These are phyloP conservation scores for Lepraria neglecta DNA, from an alignment of 495 filamentous ascomycete species.

Conservation along the genomic window DNA sequence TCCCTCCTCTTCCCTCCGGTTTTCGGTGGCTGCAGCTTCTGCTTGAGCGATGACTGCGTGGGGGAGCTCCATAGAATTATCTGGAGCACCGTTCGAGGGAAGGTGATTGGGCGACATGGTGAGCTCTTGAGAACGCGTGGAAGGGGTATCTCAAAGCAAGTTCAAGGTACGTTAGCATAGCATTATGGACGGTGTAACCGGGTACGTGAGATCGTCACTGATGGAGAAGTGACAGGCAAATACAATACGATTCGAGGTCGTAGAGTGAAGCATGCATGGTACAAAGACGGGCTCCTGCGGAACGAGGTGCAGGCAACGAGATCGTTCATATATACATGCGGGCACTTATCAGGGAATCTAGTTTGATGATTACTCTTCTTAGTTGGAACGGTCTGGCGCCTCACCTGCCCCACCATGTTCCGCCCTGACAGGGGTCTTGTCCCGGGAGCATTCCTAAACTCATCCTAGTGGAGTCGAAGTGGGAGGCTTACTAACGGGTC, in stretches of 20 bases:
- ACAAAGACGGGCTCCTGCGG: not conserved
- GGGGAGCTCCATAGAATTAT: constrained; percentile 22
- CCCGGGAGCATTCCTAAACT: not conserved
- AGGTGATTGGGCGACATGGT: not conserved
- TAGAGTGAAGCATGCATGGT: not conserved
- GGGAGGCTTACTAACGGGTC: not conserved
- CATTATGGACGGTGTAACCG: not conserved
- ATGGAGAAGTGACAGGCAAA: not conserved
- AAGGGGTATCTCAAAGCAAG: not conserved
- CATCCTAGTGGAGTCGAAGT: not conserved
- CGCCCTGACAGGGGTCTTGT: not conserved
- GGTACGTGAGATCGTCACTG: not conserved
- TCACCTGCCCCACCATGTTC: not conserved
- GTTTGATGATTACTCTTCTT: not conserved
- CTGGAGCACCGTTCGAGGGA: not conserved
- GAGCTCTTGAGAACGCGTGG: not conserved
- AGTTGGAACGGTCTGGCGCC: not conserved
- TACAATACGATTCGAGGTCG: not conserved
- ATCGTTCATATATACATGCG: too few relatives aligned
- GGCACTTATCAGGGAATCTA: constrained; percentile 1
- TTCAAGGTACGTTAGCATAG: not conserved
- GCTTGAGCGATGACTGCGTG: constrained; percentile 33
- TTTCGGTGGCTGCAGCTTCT: constrained; percentile 32
- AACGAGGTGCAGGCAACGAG: not conserved
- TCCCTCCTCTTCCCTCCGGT: constrained; percentile 17